Evolutionary conservation across 345 rosid genomes (phyloP).

Genomic region (Linum tenue): DNA sequence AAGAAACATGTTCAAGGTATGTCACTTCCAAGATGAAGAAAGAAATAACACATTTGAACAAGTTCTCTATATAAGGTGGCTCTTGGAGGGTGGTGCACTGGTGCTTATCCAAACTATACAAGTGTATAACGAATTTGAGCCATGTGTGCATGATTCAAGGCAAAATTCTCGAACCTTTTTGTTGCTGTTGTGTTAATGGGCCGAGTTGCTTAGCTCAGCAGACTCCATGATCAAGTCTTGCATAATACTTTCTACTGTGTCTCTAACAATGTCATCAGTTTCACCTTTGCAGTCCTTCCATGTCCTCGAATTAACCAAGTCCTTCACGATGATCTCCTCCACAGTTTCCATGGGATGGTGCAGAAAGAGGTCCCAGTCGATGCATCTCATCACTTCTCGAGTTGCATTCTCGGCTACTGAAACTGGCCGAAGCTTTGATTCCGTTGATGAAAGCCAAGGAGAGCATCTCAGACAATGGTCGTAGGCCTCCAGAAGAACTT

Average conservation of each 20-base stretch:
- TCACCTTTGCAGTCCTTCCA: constrained; percentile 44
- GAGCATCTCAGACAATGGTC: constrained; percentile 27
- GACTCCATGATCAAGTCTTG: constrained; percentile 40
- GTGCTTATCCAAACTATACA: neutral
- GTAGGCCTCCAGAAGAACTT: constrained; percentile 41
- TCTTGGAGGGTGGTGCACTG: neutral
- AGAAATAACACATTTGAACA: neutral
- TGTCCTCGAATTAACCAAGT: constrained; percentile 34
- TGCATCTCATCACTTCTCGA: constrained; percentile 37
- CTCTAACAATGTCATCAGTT: constrained; percentile 37
- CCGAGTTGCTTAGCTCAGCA: neutral
- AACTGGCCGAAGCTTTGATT: constrained; percentile 18
- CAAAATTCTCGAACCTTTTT: neutral
- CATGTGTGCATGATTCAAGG: neutral
- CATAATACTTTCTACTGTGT: constrained; percentile 38
- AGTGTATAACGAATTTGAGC: neutral
- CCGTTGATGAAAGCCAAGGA: constrained; percentile 31
- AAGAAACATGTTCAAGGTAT: neutral
- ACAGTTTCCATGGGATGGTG: constrained; percentile 19
- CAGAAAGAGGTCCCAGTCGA: constrained; percentile 36
- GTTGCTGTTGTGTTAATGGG: neutral
- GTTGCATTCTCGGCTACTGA: constrained; percentile 19
- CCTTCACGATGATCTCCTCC: constrained; percentile 38
- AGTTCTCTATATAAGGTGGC: neutral
- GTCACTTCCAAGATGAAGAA: neutral